These are phyloP conservation scores for Cutaneotrichosporon cutaneum DNA, from an alignment of 1,284 basidiomycete genomes.

Conservation along the genomic window DNA sequence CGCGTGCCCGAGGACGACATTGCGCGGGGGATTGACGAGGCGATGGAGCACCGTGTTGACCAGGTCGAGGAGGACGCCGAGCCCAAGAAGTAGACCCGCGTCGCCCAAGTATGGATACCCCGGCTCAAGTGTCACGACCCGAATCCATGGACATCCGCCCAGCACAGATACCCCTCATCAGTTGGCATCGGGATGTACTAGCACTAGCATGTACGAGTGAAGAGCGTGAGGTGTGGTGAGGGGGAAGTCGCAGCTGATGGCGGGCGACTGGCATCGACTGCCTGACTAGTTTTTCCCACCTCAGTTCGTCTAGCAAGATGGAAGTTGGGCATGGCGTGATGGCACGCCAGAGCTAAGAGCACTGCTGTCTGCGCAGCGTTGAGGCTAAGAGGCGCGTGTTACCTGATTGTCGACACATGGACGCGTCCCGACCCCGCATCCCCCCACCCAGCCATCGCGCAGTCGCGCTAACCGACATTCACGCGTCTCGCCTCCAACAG, in stretches of 20 bases:
- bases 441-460: no score
- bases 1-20: constrained; percentile 51
- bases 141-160: constrained; percentile 6
- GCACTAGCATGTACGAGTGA: constrained; percentile 12
- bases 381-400: no score
- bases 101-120: neutral
- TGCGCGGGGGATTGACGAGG: constrained; percentile 43
- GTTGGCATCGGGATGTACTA: constrained; percentile 12
- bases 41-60: constrained; percentile 20
- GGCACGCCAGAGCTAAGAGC: no score
- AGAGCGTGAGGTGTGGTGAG: neutral
- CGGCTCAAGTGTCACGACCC: neutral
- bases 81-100: neutral
- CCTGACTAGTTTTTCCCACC: no score
- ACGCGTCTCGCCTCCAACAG: neutral
- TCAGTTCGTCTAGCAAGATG: no score
- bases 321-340: no score
- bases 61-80: neutral
- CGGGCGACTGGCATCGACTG: no score
- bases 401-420: no score
- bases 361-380: no score
- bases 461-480: no score
- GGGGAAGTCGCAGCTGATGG: no score
- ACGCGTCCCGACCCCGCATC: no score
- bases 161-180: constrained; percentile 13